Base-by-base conservation (phyloP, 768 basidiomycete genomes). In the Glaciozyma antarctica region DNA sequence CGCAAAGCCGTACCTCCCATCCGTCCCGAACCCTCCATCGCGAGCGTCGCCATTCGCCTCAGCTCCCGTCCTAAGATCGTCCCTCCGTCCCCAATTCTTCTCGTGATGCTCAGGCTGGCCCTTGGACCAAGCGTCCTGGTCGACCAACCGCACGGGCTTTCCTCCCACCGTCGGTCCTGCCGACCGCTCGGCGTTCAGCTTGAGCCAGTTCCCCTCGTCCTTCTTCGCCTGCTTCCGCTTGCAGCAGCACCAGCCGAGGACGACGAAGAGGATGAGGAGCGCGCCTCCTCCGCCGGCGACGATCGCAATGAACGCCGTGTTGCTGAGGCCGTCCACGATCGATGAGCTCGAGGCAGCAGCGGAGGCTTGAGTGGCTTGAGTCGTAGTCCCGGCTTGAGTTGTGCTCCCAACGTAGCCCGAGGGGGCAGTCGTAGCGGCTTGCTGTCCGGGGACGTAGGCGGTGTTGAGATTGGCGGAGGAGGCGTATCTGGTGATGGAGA, bases 191-290 rank as follows among this genome's bases (percentile, higher is more conserved):
- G 28, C 60, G 24, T 58, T 45, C n/a, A 64, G 26, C 47, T 58
- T 62, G 54, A 41, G 58, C 62, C 64, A 63, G 12, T 51, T 55
- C 34, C 57, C 49, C 41, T 64, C 60, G n/a, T 54, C 60, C 30
- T 61, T 58, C 53, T 65, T 57, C 21, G 49, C 45, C 64, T 68
- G 64, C 30, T 58, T 60, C 26, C 52, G 17, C 59, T 66, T 66
- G 65, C 62, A 63, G 52, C 62, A 66, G 56, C 68, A 69, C 34
- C 44, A 61, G 19, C 62, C 62, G 34, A 66, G 22, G 22, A 63
- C 41, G 12, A 45, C 52, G 7, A 58, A 17, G n/a, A 69, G 32
- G 7, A 61, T 19, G 13, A 59, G 56, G 24, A 56, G 64, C 5
- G 13, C 52, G 2, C 59, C 49, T 0, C 57, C 57, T 15, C 28